Percentiles rank a stretch among this genome's conserved stretches.
phyloP scores from a whole-genome alignment of 2,329 filamentous ascomycete species.

The Fusarium sp. region DNA sequence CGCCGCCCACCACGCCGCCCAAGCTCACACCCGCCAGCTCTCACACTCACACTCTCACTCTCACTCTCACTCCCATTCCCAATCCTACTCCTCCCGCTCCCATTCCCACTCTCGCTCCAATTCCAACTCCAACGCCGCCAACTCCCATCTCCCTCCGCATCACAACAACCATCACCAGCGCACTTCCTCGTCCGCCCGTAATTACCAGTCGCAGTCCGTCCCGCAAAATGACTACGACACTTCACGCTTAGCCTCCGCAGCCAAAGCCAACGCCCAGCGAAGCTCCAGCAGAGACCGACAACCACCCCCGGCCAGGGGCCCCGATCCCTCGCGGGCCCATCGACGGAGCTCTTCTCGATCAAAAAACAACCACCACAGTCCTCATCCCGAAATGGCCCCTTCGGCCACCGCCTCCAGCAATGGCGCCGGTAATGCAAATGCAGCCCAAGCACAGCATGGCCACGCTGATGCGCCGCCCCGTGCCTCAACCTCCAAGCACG shows the following conservation, averaged over 20 bases:
- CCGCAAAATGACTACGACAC: slow-evolving; percentile 82
- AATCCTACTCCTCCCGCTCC: slow-evolving; percentile 39
- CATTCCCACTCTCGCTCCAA: slow-evolving; percentile 46
- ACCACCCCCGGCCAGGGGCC: slow-evolving; percentile 66
- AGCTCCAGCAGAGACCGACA: slow-evolving; percentile 76
- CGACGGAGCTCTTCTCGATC: slow-evolving; percentile 68
- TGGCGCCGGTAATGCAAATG: slow-evolving; percentile 66
- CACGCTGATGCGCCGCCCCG: slow-evolving; percentile 55
- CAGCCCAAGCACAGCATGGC: slow-evolving; percentile 60
- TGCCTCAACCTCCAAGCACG: slow-evolving; percentile 63
- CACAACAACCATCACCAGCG: slow-evolving; percentile 55
- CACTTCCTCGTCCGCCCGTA: slow-evolving; percentile 58
- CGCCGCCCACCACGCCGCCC: slow-evolving; percentile 39
- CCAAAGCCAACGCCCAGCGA: slow-evolving; percentile 67
- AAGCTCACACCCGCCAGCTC: slow-evolving; percentile 46
- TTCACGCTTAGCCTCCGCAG: slow-evolving; percentile 72
- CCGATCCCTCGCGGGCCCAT: slow-evolving; percentile 64
- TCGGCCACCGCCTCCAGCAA: slow-evolving; percentile 68
- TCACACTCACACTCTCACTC: slow-evolving; percentile 47
- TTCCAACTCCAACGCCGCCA: slow-evolving; percentile 47
- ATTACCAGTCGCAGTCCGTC: slow-evolving; percentile 60
- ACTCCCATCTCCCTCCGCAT: slow-evolving; percentile 45
- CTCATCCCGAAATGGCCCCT: slow-evolving; percentile 65
- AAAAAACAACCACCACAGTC: slow-evolving; percentile 54
- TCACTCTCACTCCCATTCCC: slow-evolving; percentile 41